phyloP scores from a whole-genome alignment of 2,329 filamentous ascomycete genomes.

The Exophiala aquamarina region DNA sequence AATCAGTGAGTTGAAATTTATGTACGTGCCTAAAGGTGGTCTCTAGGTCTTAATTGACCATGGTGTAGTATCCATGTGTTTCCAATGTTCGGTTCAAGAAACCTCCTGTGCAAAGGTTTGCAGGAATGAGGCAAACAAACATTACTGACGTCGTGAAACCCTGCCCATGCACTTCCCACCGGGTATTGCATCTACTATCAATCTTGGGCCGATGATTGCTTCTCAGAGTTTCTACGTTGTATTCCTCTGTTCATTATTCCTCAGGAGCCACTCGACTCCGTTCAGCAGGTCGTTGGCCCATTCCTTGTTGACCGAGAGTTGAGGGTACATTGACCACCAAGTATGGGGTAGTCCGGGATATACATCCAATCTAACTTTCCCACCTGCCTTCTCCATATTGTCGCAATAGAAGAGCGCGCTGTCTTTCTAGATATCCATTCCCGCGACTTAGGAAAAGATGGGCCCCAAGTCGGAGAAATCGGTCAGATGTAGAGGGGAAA shows the following conservation, averaged over 20 bases:
- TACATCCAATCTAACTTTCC: slow-evolving; percentile 9
- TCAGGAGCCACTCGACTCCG: slow-evolving; percentile 16
- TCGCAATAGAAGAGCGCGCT: slow-evolving; percentile 17
- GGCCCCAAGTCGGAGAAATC: slow-evolving; percentile 14
- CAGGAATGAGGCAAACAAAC: too few species aligned
- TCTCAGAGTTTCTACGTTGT: background rate
- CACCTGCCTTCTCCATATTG: slow-evolving; percentile 12
- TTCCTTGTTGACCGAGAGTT: slow-evolving; percentile 17
- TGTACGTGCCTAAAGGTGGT: too few species aligned
- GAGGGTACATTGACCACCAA: slow-evolving; percentile 17
- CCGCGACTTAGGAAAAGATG: slow-evolving; percentile 16
- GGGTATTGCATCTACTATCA: too few species aligned
- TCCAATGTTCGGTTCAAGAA: too few species aligned
- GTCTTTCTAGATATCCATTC: slow-evolving; percentile 20
- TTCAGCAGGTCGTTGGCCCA: slow-evolving; percentile 13
- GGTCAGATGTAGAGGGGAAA: slow-evolving; percentile 8
- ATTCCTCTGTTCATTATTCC: background rate
- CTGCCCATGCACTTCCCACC: too few species aligned
- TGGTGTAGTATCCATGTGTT: too few species aligned
- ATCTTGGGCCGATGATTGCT: too few species aligned
- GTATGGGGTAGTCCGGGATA: slow-evolving; percentile 18
- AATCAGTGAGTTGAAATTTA: too few species aligned
- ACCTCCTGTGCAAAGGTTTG: too few species aligned
- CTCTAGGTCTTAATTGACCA: too few species aligned
- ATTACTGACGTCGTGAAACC: too few species aligned